Percentiles rank a stretch among this genome's conserved stretches.
phyloP scores from a whole-genome alignment of 2,329 filamentous ascomycete species.

The Arthrobotrys sphaeroides region DNA sequence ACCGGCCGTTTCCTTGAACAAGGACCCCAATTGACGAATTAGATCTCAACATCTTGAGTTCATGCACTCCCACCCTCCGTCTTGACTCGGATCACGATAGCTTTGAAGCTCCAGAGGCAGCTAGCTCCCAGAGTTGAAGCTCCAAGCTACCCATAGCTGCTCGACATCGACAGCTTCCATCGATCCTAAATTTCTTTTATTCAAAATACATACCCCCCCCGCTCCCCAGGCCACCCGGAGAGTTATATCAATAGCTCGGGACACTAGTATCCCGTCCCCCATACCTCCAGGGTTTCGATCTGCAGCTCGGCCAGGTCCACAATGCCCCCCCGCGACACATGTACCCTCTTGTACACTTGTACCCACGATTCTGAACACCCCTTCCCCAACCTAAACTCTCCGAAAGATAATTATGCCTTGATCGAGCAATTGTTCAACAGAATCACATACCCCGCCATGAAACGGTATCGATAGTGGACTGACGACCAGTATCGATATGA shows the following conservation, averaged over 20 bases:
- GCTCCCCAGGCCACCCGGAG: not conserved
- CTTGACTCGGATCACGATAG: conserved; percentile 25
- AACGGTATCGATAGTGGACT: conserved; percentile 20
- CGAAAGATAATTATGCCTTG: conserved; percentile 23
- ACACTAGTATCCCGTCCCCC: conserved; percentile 20
- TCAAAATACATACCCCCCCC: conserved; percentile 14
- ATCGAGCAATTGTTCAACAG: conserved; percentile 21
- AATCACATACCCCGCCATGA: conserved; percentile 32
- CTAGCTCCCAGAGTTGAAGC: conserved; percentile 26
- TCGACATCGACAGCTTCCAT: conserved; percentile 2
- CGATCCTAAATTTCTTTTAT: conserved; percentile 43
- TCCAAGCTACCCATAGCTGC: conserved; percentile 27
- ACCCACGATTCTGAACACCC: conserved; percentile 18
- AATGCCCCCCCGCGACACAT: conserved; percentile 34
- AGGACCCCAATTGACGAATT: conserved; percentile 30
- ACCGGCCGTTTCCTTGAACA: conserved; percentile 31
- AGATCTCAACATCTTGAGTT: conserved; percentile 18
- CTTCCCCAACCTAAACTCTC: conserved; percentile 13
- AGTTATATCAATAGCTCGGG: conserved; percentile 1
- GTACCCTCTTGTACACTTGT: conserved; percentile 38
- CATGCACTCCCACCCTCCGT: conserved; percentile 24
- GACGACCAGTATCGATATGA: conserved; percentile 32
- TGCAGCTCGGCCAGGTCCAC: conserved; percentile 40
- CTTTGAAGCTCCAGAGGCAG: conserved; percentile 40
- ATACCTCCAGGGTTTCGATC: not conserved